Conservation (phyloP, 2,329 filamentous ascomycete species). For the Paecilomyces variotii region DNA sequence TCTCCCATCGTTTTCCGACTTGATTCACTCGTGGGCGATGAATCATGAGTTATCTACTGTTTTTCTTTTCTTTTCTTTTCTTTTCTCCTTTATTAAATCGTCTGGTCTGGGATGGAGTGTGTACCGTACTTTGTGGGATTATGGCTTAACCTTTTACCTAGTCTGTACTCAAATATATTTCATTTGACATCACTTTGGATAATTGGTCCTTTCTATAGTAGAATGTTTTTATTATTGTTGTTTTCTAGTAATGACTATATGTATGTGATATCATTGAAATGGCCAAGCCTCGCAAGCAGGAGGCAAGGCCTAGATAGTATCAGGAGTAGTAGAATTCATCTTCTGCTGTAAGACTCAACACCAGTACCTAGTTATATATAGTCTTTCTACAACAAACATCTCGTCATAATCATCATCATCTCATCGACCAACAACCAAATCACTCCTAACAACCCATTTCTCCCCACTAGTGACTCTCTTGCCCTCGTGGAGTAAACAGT, state of each 20-base stretch:
- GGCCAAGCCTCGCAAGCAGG: too few relatives aligned
- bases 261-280: too few relatives aligned
- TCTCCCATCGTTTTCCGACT: neutral
- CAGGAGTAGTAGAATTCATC: too few relatives aligned
- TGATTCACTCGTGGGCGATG: neutral
- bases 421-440: constrained; percentile 48
- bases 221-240: neutral
- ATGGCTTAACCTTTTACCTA: neutral
- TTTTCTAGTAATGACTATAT: too few relatives aligned
- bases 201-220: neutral
- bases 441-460: constrained; percentile 85
- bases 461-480: constrained; percentile 69
- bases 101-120: neutral
- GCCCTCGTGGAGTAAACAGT: constrained; percentile 85
- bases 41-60: neutral
- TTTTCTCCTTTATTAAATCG: neutral
- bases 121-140: neutral
- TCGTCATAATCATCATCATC: constrained; percentile 3
- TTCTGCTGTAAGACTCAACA: too few relatives aligned
- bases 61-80: neutral
- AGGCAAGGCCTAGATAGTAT: too few relatives aligned
- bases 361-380: too few relatives aligned
- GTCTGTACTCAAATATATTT: neutral
- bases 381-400: too few relatives aligned
- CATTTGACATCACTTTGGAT: neutral